A percentile compares a stretch with the other conserved stretches of the same genome.
Conservation (phyloP, 2,329 filamentous ascomycete species). For the Dactylella cylindrospora region DNA sequence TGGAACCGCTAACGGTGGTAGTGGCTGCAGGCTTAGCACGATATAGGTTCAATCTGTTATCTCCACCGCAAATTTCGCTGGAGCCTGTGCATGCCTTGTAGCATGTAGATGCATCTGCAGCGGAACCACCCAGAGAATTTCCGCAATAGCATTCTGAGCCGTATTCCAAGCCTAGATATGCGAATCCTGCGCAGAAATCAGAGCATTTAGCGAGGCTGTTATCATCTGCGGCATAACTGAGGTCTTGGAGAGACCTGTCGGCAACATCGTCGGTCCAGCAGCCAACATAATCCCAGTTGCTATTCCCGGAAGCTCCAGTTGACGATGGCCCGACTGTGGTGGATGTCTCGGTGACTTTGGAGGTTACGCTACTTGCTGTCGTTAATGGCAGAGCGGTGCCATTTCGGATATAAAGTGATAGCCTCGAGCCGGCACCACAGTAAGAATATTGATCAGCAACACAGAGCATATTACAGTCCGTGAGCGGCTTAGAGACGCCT, state of each 20-base stretch:
- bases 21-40: background rate
- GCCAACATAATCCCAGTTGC: slow-evolving; percentile 10
- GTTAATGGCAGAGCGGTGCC: slow-evolving; percentile 7
- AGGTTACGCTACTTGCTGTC: background rate
- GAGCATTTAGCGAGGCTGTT: slow-evolving; percentile 20
- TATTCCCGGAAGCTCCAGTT: background rate
- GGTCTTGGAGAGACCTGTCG: slow-evolving; percentile 7
- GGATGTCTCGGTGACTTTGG: background rate
- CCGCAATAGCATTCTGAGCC: slow-evolving; percentile 55
- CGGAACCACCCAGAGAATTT: slow-evolving; percentile 43
- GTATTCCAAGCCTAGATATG: slow-evolving; percentile 53
- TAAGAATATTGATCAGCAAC: slow-evolving; percentile 33
- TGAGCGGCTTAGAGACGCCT: slow-evolving; percentile 37
- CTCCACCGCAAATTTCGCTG: slow-evolving; percentile 43
- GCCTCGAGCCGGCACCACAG: slow-evolving; percentile 31
- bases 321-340: too few species aligned
- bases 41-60: slow-evolving; percentile 20
- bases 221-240: background rate
- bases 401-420: slow-evolving; percentile 22
- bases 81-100: slow-evolving; percentile 23
- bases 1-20: too few species aligned
- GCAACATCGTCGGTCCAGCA: slow-evolving; percentile 32
- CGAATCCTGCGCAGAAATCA: slow-evolving; percentile 18
- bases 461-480: slow-evolving; percentile 38
- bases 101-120: slow-evolving; percentile 45